Conservation (phyloP, 305 asterid species). For the Fraxinus platypoda region DNA sequence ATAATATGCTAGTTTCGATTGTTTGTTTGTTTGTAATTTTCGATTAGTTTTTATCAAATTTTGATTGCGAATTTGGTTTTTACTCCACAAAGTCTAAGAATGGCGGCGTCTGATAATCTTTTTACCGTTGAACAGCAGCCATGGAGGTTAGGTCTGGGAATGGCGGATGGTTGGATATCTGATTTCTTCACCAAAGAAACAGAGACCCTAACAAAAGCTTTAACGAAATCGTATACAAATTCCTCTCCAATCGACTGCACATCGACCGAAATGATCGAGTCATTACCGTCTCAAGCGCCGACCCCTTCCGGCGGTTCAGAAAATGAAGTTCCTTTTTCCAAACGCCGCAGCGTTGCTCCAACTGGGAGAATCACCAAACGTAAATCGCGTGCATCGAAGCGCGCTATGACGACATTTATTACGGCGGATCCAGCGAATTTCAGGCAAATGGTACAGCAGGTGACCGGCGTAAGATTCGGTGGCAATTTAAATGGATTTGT, state of each 20-base stretch:
- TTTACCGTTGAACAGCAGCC: slow-evolving; percentile 53
- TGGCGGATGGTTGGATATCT: slow-evolving; percentile 57
- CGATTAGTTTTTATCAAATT: background rate
- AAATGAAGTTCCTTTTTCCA: slow-evolving; percentile 38
- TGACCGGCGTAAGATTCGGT: slow-evolving; percentile 67
- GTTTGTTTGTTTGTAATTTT: background rate
- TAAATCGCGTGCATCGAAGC: slow-evolving; percentile 75
- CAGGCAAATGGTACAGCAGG: slow-evolving; percentile 92
- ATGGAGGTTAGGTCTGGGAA: slow-evolving; percentile 51
- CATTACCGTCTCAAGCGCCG: slow-evolving; percentile 42
- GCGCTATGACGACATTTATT: slow-evolving; percentile 72
- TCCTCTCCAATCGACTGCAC: slow-evolving; percentile 15
- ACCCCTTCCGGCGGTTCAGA: slow-evolving; percentile 46
- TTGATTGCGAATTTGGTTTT: background rate
- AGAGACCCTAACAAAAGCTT: slow-evolving; percentile 53
- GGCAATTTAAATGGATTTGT: slow-evolving; percentile 29
- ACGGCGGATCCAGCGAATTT: slow-evolving; percentile 85
- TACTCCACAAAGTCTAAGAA: slow-evolving; percentile 15
- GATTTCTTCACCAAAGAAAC: slow-evolving; percentile 49
- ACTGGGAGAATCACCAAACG: slow-evolving; percentile 60
- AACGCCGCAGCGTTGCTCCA: slow-evolving; percentile 38
- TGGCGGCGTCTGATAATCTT: slow-evolving; percentile 66
- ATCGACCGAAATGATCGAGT: slow-evolving; percentile 37
- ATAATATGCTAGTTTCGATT: background rate
- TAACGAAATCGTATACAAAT: slow-evolving; percentile 46